phyloP scores from a whole-genome alignment of 2,329 filamentous ascomycete species.

The Colletotrichum spaethianum region DNA sequence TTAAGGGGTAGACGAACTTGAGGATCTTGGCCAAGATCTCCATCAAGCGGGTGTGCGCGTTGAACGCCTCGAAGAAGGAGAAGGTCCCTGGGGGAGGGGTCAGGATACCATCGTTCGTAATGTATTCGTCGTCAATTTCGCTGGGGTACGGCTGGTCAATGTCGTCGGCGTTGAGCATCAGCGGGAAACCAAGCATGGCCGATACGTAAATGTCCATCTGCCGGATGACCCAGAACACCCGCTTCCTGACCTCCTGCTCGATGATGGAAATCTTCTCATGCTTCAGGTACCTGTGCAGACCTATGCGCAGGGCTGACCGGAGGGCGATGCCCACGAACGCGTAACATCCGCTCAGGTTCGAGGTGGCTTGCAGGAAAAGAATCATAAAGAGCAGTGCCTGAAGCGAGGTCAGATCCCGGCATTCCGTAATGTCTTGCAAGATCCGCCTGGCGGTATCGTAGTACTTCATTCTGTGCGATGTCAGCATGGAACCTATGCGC shows the following conservation, averaged over 20 bases:
- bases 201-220: slow-evolving; percentile 81
- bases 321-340: slow-evolving; percentile 85
- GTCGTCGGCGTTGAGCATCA: slow-evolving; percentile 74
- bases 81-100: slow-evolving; percentile 68
- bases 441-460: slow-evolving; percentile 78
- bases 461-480: slow-evolving; percentile 75
- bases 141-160: slow-evolving; percentile 76
- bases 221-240: slow-evolving; percentile 77
- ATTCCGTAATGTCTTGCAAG: slow-evolving; percentile 76
- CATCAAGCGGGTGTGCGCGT: slow-evolving; percentile 76
- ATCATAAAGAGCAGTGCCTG: slow-evolving; percentile 86
- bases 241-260: slow-evolving; percentile 74
- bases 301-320: slow-evolving; percentile 82
- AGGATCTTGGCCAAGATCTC: slow-evolving; percentile 75
- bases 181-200: slow-evolving; percentile 75
- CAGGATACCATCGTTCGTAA: slow-evolving; percentile 70
- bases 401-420: slow-evolving; percentile 80
- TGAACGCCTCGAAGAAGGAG: slow-evolving; percentile 75
- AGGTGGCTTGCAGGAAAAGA: slow-evolving; percentile 84
- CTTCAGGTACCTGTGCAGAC: slow-evolving; percentile 80
- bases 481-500: slow-evolving; percentile 41
- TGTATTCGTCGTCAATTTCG: slow-evolving; percentile 77
- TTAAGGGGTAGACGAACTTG: slow-evolving; percentile 76
- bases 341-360: slow-evolving; percentile 85
- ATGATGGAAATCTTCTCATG: slow-evolving; percentile 74